A percentile compares a stretch with the other conserved stretches of the same genome.
Evolutionary conservation across 805 yeast species (phyloP).

Genomic region (Schizosaccharomyces octosporus): DNA sequence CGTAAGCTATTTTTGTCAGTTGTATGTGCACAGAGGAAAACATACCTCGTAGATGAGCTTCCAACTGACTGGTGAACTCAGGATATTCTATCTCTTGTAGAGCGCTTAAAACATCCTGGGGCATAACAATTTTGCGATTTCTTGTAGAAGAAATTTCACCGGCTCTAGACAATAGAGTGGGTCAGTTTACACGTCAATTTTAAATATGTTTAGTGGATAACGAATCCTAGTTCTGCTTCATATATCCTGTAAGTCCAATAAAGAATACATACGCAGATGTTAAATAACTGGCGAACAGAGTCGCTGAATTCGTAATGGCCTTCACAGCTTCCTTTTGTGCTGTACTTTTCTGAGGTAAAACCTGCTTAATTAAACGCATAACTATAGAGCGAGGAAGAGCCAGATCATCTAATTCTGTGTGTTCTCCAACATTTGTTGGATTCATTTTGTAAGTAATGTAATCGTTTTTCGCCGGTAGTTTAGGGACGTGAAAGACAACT

Average conservation of each 20-base stretch:
- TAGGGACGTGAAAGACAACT: no score
- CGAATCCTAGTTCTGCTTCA: neutral
- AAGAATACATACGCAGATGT: neutral
- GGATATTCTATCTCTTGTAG: neutral
- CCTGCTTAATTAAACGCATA: neutral
- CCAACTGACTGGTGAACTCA: neutral
- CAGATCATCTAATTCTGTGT: neutral
- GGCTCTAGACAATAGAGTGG: neutral
- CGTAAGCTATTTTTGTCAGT: neutral
- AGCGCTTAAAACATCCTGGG: neutral
- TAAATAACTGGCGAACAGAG: neutral
- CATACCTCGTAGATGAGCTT: neutral
- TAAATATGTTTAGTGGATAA: neutral
- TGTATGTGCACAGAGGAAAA: neutral
- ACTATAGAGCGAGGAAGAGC: neutral
- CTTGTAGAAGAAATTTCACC: neutral
- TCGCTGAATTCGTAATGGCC: neutral
- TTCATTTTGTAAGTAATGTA: neutral
- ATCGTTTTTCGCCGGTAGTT: no score
- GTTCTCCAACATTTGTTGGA: neutral
- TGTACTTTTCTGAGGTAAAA: neutral
- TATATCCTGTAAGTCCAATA: no score
- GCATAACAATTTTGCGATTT: neutral
- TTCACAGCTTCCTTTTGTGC: neutral
- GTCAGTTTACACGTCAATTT: neutral